Conservation (phyloP, 2,329 filamentous ascomycete species). For the Leptodontidium sp. region DNA sequence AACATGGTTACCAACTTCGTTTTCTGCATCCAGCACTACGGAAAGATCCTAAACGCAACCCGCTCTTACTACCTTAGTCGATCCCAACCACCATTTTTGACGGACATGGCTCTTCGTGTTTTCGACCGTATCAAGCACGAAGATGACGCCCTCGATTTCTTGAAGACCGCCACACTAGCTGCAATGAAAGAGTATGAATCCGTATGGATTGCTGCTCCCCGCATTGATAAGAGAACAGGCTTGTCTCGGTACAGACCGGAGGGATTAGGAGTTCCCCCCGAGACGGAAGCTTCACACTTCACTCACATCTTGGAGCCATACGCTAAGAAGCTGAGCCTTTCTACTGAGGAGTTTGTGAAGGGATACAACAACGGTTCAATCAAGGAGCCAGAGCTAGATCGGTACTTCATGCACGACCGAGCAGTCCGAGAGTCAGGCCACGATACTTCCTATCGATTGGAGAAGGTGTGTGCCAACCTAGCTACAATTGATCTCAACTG, state of each 20-base stretch:
- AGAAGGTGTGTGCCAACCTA: conserved; percentile 85
- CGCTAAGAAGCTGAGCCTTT: conserved; percentile 72
- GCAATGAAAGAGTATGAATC: conserved; percentile 79
- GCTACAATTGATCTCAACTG: conserved; percentile 96
- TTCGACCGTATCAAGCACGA: conserved; percentile 86
- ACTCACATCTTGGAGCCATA: conserved; percentile 51
- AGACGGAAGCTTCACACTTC: conserved; percentile 64
- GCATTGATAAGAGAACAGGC: conserved; percentile 57
- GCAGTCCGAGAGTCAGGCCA: conserved; percentile 96
- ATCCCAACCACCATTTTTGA: conserved; percentile 95
- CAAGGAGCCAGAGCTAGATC: conserved; percentile 85
- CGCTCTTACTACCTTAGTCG: conserved; percentile 93
- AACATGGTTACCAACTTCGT: conserved; percentile 96
- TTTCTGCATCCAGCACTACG: conserved; percentile 98
- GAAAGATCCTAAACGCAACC: conserved; percentile 97
- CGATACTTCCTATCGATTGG: conserved; percentile 93
- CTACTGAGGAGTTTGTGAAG: conserved; percentile 82
- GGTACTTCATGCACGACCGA: conserved; percentile 95
- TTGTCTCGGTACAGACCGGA: conserved; percentile 61
- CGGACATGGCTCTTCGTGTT: conserved; percentile 93
- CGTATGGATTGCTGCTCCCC: conserved; percentile 50
- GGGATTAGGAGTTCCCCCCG: conserved; percentile 62
- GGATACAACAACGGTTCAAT: conserved; percentile 85
- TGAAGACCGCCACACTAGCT: conserved; percentile 80
- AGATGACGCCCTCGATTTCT: conserved; percentile 76